Evolutionary conservation across 805 yeast genomes (phyloP).

Genomic region (Cyberlindnera xylosilytica): DNA sequence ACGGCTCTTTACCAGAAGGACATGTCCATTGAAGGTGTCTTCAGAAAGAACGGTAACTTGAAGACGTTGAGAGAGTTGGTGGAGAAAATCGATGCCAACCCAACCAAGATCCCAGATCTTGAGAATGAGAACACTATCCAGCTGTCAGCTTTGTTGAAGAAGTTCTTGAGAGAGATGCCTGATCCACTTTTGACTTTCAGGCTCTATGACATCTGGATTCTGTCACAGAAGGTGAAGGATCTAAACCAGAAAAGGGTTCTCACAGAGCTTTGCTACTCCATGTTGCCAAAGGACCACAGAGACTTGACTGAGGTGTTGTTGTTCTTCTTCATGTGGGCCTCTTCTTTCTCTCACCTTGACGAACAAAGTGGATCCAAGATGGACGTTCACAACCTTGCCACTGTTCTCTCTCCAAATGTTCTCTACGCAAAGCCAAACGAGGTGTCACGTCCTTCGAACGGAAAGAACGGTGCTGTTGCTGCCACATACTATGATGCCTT

Average conservation of each 20-base stretch:
- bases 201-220: constrained; percentile 76
- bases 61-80: constrained; percentile 72
- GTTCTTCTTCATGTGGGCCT: constrained; percentile 89
- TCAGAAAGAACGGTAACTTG: constrained; percentile 94
- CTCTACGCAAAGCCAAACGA: constrained; percentile 53
- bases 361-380: constrained; percentile 90
- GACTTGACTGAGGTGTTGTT: constrained; percentile 84
- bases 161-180: constrained; percentile 88
- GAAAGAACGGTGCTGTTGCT: constrained; percentile 24
- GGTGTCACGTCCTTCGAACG: constrained; percentile 24
- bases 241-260: constrained; percentile 46
- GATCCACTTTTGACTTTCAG: constrained; percentile 80
- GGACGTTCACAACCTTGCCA: constrained; percentile 94
- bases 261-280: constrained; percentile 62
- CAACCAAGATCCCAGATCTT: constrained; percentile 68
- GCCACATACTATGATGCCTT: constrained; percentile 35
- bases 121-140: constrained; percentile 82
- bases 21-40: constrained; percentile 93
- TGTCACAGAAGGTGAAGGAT: constrained; percentile 55
- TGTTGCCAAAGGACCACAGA: constrained; percentile 79
- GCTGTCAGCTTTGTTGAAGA: constrained; percentile 87
- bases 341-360: constrained; percentile 90
- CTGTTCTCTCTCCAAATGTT: constrained; percentile 92
- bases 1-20: constrained; percentile 84
- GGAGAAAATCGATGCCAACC: constrained; percentile 68